phyloP scores from a whole-genome alignment of 345 rosid genomes.

The Toxicodendron radicans region DNA sequence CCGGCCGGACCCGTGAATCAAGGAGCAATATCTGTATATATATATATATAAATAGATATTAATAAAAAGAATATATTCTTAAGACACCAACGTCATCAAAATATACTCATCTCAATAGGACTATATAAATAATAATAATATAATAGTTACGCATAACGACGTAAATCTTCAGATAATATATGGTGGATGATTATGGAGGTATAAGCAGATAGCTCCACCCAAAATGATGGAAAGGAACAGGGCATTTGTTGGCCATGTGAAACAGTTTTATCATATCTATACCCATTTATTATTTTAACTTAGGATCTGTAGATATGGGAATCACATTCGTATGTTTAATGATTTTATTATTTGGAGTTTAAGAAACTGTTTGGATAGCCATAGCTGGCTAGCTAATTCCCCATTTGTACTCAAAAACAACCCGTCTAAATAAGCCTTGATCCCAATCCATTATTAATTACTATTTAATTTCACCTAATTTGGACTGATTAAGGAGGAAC shows the following conservation, averaged over 20 bases:
- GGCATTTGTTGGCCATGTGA: constrained; percentile 8
- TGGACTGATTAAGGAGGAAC: too few species aligned
- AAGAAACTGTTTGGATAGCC: too few species aligned
- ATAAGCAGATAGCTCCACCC: neutral
- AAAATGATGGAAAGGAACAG: neutral
- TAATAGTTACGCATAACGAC: neutral
- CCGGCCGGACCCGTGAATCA: neutral
- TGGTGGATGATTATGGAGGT: neutral
- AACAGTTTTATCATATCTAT: neutral
- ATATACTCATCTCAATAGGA: too few species aligned
- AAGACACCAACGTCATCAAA: neutral
- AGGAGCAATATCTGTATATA: neutral
- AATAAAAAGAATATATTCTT: neutral
- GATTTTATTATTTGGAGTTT: too few species aligned
- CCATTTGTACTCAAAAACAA: too few species aligned
- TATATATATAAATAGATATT: too few species aligned
- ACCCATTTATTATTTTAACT: neutral
- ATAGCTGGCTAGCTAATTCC: too few species aligned
- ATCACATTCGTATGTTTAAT: neutral
- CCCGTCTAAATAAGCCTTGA: too few species aligned
- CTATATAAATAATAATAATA: too few species aligned
- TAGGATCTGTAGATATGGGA: neutral
- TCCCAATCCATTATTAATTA: too few species aligned
- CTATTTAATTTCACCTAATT: too few species aligned
- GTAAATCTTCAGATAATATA: too few species aligned